These are phyloP conservation scores for Tanacetum coccineum DNA, from an alignment of 129 eudicot genomes.

Conservation along the genomic window DNA sequence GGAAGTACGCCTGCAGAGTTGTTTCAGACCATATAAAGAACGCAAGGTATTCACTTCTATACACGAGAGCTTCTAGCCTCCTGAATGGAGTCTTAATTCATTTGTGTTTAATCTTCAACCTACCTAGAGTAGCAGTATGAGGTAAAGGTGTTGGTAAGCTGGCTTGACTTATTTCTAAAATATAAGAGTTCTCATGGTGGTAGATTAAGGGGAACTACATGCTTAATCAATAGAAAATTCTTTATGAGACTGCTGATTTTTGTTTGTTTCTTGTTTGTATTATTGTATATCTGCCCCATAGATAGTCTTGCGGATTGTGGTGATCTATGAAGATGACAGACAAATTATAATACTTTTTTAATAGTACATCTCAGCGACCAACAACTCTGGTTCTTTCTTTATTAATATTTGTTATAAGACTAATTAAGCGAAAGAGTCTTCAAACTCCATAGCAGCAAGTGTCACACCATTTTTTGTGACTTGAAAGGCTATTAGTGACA, in stretches of 20 bases:
- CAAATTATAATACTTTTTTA: not conserved
- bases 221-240: too few species aligned
- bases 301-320: constrained; percentile 14
- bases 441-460: not conserved
- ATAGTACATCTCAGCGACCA: constrained; percentile 19
- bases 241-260: too few species aligned
- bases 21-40: constrained; percentile 72
- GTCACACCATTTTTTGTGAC: constrained; percentile 3
- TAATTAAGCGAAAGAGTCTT: not conserved
- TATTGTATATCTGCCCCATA: constrained; percentile 2
- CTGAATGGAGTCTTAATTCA: constrained; percentile 5
- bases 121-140: constrained; percentile 8
- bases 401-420: not conserved
- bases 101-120: constrained; percentile 6
- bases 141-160: constrained; percentile 17
- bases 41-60: constrained; percentile 58
- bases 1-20: constrained; percentile 81
- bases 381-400: constrained; percentile 15
- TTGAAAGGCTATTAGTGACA: constrained; percentile 1
- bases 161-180: constrained; percentile 20
- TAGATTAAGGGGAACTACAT: constrained; percentile 11
- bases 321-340: constrained; percentile 7
- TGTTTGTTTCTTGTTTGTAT: not conserved
- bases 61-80: constrained; percentile 5
- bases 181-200: constrained; percentile 9